Percentiles rank a stretch among this genome's conserved stretches.
Evolutionary conservation across 2,329 filamentous ascomycete genomes (phyloP).

Genomic region (Pleurostoma richardsiae): DNA sequence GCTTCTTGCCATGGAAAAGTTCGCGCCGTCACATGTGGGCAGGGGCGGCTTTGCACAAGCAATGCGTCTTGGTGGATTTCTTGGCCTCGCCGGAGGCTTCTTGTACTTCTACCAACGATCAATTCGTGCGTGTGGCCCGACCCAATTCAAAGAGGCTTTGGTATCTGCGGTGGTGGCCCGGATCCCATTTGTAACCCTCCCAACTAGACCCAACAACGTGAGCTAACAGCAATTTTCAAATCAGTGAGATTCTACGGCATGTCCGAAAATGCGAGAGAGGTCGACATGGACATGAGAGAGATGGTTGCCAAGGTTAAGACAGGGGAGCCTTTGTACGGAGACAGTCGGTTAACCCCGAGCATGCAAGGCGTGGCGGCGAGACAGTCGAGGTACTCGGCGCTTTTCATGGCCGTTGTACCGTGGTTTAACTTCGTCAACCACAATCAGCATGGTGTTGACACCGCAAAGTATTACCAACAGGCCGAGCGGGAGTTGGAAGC

Average conservation of each 20-base stretch:
- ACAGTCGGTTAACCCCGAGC: slow-evolving; percentile 71
- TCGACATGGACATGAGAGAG: slow-evolving; percentile 95
- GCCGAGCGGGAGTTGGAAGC: slow-evolving; percentile 90
- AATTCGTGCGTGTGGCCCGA: slow-evolving; percentile 57
- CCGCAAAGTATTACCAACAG: slow-evolving; percentile 95
- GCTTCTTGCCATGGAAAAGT: slow-evolving; percentile 75
- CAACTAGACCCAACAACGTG: too few species aligned
- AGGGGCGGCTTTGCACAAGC: slow-evolving; percentile 76
- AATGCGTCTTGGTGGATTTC: slow-evolving; percentile 70
- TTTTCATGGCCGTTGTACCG: slow-evolving; percentile 79
- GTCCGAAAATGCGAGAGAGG: slow-evolving; percentile 84
- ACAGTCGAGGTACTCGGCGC: slow-evolving; percentile 85
- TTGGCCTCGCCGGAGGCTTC: slow-evolving; percentile 75
- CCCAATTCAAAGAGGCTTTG: not conserved
- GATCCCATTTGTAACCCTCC: too few species aligned
- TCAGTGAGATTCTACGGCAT: slow-evolving; percentile 94
- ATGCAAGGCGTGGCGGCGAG: slow-evolving; percentile 90
- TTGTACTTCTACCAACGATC: slow-evolving; percentile 82
- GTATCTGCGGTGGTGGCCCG: not conserved
- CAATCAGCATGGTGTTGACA: slow-evolving; percentile 91
- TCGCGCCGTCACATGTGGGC: slow-evolving; percentile 80
- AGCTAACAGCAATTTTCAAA: not conserved
- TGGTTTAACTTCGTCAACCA: slow-evolving; percentile 99
- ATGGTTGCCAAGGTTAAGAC: slow-evolving; percentile 97
- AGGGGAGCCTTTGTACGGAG: slow-evolving; percentile 85